Percentiles rank a stretch among this genome's conserved stretches.
Evolutionary conservation across 2,329 filamentous ascomycete genomes (phyloP).

Genomic region (Colletotrichum ledebouriae): DNA sequence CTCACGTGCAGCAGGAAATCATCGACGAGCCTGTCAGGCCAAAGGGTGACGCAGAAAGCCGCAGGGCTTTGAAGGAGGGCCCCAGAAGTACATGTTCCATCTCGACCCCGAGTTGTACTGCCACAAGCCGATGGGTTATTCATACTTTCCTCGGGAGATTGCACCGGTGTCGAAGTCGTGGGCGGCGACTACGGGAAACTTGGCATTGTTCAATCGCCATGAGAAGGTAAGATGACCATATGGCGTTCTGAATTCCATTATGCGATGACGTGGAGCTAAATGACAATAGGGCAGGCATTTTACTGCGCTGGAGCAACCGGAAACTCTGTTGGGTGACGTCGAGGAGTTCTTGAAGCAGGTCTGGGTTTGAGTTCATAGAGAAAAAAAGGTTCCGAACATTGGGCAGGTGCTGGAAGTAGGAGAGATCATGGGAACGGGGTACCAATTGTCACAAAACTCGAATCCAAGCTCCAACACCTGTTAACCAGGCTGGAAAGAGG

Average conservation of each 20-base stretch:
- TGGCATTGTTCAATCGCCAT: neutral
- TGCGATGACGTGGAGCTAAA: neutral
- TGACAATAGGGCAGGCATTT: neutral
- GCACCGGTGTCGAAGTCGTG: neutral
- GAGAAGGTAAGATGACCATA: neutral
- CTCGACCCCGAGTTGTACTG: neutral
- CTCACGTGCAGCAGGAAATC: constrained; percentile 2
- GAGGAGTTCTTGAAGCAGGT: constrained; percentile 10
- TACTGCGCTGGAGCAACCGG: neutral
- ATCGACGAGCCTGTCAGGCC: neutral
- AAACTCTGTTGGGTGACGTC: neutral
- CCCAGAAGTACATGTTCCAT: neutral
- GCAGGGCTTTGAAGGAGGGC: neutral
- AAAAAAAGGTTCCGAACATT: no score
- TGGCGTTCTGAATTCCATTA: neutral
- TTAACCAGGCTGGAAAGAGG: no score
- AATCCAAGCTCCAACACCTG: no score
- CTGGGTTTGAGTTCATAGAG: neutral
- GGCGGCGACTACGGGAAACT: neutral
- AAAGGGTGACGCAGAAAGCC: neutral
- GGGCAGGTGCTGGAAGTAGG: no score
- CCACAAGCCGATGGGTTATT: constrained; percentile 10
- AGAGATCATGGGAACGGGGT: no score
- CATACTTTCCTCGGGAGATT: constrained; percentile 1
- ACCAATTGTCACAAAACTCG: no score